Evolutionary conservation across 257 asterid genomes (phyloP).

Genomic region (Gentiana macrophylla): DNA sequence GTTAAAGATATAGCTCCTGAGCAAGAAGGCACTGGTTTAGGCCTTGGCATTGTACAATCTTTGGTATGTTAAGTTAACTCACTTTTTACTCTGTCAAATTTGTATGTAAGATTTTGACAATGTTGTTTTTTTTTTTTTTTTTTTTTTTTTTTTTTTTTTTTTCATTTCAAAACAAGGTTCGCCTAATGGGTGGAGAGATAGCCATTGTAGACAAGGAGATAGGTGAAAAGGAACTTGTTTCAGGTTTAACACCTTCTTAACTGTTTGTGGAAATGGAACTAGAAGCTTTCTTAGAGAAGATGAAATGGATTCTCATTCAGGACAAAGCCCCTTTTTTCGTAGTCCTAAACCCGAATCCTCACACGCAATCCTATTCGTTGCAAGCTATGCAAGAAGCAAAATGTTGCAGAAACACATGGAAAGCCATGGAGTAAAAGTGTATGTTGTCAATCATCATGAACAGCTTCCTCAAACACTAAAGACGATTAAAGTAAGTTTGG

Average conservation of each 20-base stretch:
- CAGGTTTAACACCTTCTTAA: constrained; percentile 10
- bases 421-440: constrained; percentile 8
- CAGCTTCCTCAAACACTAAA: constrained; percentile 7
- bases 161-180: constrained; percentile 23
- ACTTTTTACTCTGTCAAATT: background rate
- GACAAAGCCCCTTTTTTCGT: constrained; percentile 1
- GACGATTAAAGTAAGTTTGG: background rate
- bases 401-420: constrained; percentile 7
- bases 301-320: constrained; percentile 6
- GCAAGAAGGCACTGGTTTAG: constrained; percentile 68
- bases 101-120: too few species aligned
- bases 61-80: constrained; percentile 32
- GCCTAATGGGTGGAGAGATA: constrained; percentile 74
- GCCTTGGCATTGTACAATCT: constrained; percentile 79
- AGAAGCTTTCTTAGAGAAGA: background rate
- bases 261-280: background rate
- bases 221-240: constrained; percentile 56
- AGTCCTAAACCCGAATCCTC: constrained; percentile 5
- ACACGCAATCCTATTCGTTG: constrained; percentile 10
- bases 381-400: constrained; percentile 12
- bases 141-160: too few species aligned
- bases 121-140: too few species aligned
- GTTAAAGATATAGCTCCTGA: constrained; percentile 42
- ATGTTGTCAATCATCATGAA: constrained; percentile 5
- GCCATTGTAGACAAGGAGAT: constrained; percentile 44